Base-by-base conservation (phyloP, 2,329 filamentous ascomycete genomes). In the Rhinocladiella similis region DNA sequence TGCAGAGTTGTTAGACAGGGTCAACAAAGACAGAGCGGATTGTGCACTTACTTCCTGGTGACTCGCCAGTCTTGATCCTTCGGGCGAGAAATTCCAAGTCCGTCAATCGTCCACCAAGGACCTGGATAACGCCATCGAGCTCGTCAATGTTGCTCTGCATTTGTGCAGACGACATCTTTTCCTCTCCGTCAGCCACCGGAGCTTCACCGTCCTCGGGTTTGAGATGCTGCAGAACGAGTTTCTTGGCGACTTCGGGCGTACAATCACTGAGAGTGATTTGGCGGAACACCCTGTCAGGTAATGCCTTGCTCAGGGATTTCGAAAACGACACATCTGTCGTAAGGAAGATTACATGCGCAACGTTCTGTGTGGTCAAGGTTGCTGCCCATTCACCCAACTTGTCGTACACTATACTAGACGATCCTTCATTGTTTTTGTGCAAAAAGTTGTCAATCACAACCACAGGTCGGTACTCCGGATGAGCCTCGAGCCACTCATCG, bases 81-180 rank as follows among this genome's bases (percentile, higher is more conserved):
- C 93, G 85, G n/a, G 92, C 89, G 42, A 99, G 84, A 68, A 94
- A 95, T 69, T 97, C 93, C 18, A 99, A 85, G 68, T 99, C 94
- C 0, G 91, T 96, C n/a, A 99, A 81, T 3, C 94, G 89, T 1
- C 94, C 94, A 19, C 94, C 94, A 1, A 99, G 81, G 0, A 86
- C 82, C 25, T 86, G 82, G 62, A 97, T 95, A 64, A 89, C 92
- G 25, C 59, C 81, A 66, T 97, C 91, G 1, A 99, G 81, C 60
- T 92, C 89, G 1, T 73, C 71, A 5, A 94, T 77, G 60, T 91
- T 81, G 45, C 73, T 70, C 29, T 79, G 76, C 53, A 72, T 68
- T 62, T 82, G 72, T 18, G 76, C 76, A 3, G 77, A 74, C 0
- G 75, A 70, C n/a, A 75, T 69, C 53, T 76, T 75, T 22, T 73